Evolutionary conservation across 768 basidiomycete genomes (phyloP).

Genomic region (Kwoniella sp.): DNA sequence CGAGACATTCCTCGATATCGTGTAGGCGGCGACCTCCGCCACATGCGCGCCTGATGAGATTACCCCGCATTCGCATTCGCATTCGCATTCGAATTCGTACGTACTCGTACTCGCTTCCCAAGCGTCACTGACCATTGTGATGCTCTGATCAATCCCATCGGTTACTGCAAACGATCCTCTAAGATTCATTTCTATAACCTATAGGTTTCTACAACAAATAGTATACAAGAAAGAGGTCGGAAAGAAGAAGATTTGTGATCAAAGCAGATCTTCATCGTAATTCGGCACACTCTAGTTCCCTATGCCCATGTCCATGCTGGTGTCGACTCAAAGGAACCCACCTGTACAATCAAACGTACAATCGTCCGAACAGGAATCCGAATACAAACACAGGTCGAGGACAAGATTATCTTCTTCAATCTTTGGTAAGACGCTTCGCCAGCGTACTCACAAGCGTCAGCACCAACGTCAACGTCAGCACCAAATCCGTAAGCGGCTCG

Average conservation of each 20-base stretch:
- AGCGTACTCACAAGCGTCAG: not conserved
- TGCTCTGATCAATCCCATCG: no score
- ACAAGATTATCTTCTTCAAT: not conserved
- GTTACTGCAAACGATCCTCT: no score
- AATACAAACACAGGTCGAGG: not conserved
- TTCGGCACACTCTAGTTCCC: not conserved
- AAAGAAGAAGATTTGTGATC: no score
- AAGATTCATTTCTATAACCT: no score
- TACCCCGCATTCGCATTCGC: not conserved
- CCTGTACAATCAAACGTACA: not conserved
- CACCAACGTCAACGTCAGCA: not conserved
- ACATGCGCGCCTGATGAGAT: not conserved
- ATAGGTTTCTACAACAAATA: no score
- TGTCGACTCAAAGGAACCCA: not conserved
- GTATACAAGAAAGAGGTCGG: not conserved
- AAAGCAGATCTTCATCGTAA: not conserved
- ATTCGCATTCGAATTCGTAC: not conserved
- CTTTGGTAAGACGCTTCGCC: no score
- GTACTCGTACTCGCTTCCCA: constrained; percentile 2
- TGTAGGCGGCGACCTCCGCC: not conserved
- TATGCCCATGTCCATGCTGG: not conserved
- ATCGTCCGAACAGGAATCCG: not conserved
- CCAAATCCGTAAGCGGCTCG: not conserved
- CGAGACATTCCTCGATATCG: no score
- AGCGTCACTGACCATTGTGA: not conserved